Evolutionary conservation across 805 yeast genomes (phyloP).

Genomic region (Maudiozyma bulderi): DNA sequence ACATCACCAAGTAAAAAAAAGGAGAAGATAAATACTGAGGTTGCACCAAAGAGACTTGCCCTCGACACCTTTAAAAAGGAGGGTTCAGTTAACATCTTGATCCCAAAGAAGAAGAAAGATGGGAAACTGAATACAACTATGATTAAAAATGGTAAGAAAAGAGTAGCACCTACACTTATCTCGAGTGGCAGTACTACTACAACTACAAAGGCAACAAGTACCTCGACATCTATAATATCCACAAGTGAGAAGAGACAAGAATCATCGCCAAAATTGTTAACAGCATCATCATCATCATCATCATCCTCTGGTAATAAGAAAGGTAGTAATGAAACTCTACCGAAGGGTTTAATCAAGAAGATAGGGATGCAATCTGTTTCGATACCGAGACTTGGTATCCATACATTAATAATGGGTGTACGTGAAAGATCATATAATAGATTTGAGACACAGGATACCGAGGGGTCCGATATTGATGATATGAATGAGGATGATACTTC

Average conservation of each 20-base stretch:
- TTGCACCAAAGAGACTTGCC: background rate
- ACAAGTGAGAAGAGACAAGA: background rate
- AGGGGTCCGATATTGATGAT: conserved; percentile 1
- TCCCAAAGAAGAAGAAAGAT: conserved; percentile 24
- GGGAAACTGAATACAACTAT: conserved; percentile 38
- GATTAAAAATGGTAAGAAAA: conserved; percentile 62
- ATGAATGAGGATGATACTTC: background rate
- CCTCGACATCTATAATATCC: background rate
- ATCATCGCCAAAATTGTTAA: background rate
- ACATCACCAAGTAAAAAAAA: background rate
- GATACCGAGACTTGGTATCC: conserved; percentile 56
- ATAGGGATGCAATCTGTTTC: conserved; percentile 39
- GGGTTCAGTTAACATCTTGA: conserved; percentile 12
- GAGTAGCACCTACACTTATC: conserved; percentile 63
- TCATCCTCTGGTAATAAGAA: background rate
- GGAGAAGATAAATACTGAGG: background rate
- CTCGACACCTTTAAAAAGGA: background rate
- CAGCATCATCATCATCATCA: background rate
- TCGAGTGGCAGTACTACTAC: conserved; percentile 29
- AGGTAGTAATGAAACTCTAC: background rate
- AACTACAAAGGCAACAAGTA: background rate
- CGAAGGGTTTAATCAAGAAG: conserved; percentile 12
- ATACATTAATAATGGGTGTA: conserved; percentile 52
- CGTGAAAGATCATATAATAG: conserved; percentile 32
- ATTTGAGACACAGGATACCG: conserved; percentile 7